Evolutionary conservation across 116 monocot genomes (phyloP).

Genomic region (Iris pallida): DNA sequence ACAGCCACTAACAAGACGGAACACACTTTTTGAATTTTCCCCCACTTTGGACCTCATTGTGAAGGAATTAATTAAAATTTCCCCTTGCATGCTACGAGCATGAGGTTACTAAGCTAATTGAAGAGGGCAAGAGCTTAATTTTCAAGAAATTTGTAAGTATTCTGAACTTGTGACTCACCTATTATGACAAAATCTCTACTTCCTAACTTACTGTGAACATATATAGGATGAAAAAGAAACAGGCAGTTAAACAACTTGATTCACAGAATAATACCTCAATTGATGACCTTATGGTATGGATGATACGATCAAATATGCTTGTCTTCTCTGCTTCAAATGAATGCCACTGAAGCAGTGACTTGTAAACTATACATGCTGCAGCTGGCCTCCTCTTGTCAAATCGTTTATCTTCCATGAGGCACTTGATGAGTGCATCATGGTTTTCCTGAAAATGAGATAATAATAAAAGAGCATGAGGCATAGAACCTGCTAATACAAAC

Average conservation of each 20-base stretch:
- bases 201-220: no score
- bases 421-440: constrained; percentile 87
- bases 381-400: constrained; percentile 73
- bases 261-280: constrained; percentile 55
- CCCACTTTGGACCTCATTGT: no score
- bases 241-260: neutral
- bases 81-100: no score
- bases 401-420: constrained; percentile 73
- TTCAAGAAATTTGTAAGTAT: no score
- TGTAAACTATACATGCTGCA: constrained; percentile 84
- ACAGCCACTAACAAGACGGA: no score
- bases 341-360: constrained; percentile 86
- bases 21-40: no score
- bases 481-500: neutral
- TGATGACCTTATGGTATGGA: constrained; percentile 79
- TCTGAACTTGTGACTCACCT: no score
- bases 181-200: no score
- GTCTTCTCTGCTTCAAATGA: constrained; percentile 98
- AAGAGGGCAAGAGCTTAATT: no score
- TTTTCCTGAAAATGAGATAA: constrained; percentile 57
- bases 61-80: no score
- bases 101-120: no score
- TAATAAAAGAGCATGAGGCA: constrained; percentile 1
- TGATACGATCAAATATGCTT: constrained; percentile 93
- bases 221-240: neutral